phyloP scores from a whole-genome alignment of 1,139 yeast species.

The Citeromyces hawaiiensis region DNA sequence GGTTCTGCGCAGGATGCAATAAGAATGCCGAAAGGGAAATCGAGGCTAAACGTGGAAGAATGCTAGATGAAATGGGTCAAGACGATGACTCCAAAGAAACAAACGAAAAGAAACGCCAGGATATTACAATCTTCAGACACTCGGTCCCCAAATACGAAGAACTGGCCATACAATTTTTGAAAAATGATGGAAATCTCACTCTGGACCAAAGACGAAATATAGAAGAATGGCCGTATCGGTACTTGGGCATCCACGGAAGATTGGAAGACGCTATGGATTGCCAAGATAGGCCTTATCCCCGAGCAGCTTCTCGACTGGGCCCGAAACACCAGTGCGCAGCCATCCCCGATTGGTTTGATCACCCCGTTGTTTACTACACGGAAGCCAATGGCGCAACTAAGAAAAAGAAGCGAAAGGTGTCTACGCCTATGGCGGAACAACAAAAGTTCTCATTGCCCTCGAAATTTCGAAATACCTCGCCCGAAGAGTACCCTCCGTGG shows the following conservation, averaged over 20 bases:
- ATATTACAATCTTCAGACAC: constrained; percentile 3
- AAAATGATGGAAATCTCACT: constrained; percentile 26
- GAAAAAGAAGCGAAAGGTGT: constrained; percentile 8
- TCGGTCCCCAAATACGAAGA: constrained; percentile 45
- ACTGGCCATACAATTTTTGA: constrained; percentile 40
- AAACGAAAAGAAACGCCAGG: background rate
- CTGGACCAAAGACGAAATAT: constrained; percentile 32
- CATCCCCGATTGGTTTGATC: constrained; percentile 56
- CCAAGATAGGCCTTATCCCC: constrained; percentile 72
- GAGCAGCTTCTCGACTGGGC: constrained; percentile 73
- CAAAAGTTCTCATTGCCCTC: constrained; percentile 30
- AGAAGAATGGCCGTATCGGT: constrained; percentile 76
- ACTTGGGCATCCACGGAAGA: constrained; percentile 64
- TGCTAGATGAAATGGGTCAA: constrained; percentile 12
- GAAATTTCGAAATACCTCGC: constrained; percentile 26
- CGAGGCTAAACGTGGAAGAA: constrained; percentile 19
- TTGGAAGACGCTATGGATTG: constrained; percentile 70
- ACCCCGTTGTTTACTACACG: constrained; percentile 50
- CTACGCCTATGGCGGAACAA: constrained; percentile 9
- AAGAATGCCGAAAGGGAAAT: constrained; percentile 29
- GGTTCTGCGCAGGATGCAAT: constrained; percentile 84
- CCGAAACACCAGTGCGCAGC: constrained; percentile 58
- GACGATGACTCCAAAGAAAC: constrained; percentile 1
- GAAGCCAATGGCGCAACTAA: constrained; percentile 3
- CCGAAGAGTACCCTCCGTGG: constrained; percentile 55